Percentiles rank a stretch among this genome's conserved stretches.
Conservation (phyloP, 257 asterid species). For the Nemophila menziesii region DNA sequence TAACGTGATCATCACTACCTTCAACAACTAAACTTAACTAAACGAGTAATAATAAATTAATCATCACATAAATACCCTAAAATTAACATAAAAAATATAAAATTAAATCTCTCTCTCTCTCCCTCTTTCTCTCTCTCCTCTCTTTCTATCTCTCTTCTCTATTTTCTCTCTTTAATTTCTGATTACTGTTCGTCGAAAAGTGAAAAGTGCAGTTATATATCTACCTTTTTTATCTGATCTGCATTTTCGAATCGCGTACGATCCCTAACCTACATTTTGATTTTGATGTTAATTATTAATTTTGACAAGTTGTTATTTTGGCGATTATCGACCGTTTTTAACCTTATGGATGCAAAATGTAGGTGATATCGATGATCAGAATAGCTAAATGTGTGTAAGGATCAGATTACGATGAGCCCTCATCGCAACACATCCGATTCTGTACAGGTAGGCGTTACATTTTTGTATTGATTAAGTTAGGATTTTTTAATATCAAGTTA, state of each 20-base stretch:
- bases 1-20: conserved; percentile 4
- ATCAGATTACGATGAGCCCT: not conserved
- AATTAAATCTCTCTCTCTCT: not conserved
- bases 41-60: not conserved
- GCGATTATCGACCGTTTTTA: not conserved
- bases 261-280: conserved; percentile 1
- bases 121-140: conserved; percentile 4
- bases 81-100: not conserved
- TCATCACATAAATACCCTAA: no score
- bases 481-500: not conserved
- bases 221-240: conserved; percentile 25
- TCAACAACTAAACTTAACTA: not conserved
- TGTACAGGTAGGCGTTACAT: not conserved
- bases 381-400: conserved; percentile 13
- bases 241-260: conserved; percentile 4
- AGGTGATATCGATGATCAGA: conserved; percentile 26
- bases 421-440: not conserved
- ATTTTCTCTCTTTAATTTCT: not conserved
- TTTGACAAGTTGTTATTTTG: conserved; percentile 5
- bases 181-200: not conserved
- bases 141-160: not conserved
- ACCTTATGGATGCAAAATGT: conserved; percentile 24
- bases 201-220: conserved; percentile 6
- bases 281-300: conserved; percentile 11
- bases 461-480: not conserved